phyloP scores from a whole-genome alignment of 495 filamentous ascomycete species.

The Penicillium nucicola region DNA sequence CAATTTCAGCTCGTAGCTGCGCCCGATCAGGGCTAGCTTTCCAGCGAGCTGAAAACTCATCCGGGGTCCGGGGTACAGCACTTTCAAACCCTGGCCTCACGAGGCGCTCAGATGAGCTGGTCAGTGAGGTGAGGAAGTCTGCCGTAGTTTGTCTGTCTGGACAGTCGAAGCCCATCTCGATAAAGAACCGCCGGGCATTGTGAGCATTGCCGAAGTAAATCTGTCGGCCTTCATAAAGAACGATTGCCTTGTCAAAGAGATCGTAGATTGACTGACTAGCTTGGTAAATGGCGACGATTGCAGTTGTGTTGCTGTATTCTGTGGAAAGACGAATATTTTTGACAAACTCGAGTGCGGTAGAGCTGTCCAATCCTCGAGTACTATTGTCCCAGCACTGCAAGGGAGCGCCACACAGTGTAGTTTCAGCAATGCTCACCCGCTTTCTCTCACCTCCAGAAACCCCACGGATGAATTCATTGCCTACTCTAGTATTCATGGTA shows the following conservation, averaged over 20 bases:
- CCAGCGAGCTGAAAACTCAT: slow-evolving; percentile 75
- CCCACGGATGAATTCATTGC: slow-evolving; percentile 76
- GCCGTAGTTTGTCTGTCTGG: slow-evolving; percentile 70
- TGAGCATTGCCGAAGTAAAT: slow-evolving; percentile 71
- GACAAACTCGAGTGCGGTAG: slow-evolving; percentile 79
- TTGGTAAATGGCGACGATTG: slow-evolving; percentile 82
- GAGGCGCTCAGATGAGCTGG: slow-evolving; percentile 64
- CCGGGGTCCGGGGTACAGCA: slow-evolving; percentile 65
- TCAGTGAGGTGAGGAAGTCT: slow-evolving; percentile 80
- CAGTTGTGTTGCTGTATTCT: slow-evolving; percentile 61
- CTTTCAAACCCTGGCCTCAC: slow-evolving; percentile 63
- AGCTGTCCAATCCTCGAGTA: slow-evolving; percentile 75
- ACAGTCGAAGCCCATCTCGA: slow-evolving; percentile 72
- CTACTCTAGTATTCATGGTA: slow-evolving; percentile 72
- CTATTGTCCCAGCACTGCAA: slow-evolving; percentile 81
- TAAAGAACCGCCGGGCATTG: slow-evolving; percentile 66
- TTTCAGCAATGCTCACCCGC: slow-evolving; percentile 78
- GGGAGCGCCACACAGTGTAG: slow-evolving; percentile 58
- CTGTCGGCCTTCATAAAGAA: slow-evolving; percentile 79
- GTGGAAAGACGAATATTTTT: slow-evolving; percentile 64
- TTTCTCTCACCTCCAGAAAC: slow-evolving; percentile 82
- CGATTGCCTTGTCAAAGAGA: slow-evolving; percentile 71
- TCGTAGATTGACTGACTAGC: slow-evolving; percentile 75
- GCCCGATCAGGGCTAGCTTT: slow-evolving; percentile 67
- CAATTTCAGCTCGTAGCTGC: slow-evolving; percentile 65